Conservation (phyloP, 2,329 filamentous ascomycete genomes). For the Capronia americana region DNA sequence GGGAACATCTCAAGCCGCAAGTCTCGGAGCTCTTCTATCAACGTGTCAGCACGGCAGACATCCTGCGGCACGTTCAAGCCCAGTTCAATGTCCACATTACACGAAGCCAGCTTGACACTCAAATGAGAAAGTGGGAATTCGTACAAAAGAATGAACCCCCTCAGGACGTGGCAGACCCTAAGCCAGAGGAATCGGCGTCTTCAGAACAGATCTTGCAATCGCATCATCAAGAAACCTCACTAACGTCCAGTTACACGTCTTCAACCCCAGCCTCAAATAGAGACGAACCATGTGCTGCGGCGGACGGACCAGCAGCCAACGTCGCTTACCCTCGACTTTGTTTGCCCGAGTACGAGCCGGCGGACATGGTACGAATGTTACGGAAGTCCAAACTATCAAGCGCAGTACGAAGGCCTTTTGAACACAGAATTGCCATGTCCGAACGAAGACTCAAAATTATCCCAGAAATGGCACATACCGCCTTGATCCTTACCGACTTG, state of each 20-base stretch:
- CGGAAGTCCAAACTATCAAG: background rate
- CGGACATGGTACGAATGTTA: background rate
- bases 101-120: conserved; percentile 11
- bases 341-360: background rate
- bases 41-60: conserved; percentile 13
- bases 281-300: background rate
- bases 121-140: conserved; percentile 13
- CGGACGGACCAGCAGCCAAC: background rate
- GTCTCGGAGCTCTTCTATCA: conserved; percentile 15
- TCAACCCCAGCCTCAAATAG: background rate
- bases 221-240: background rate
- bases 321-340: background rate
- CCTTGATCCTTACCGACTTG: background rate
- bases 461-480: background rate
- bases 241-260: background rate
- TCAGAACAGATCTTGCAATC: background rate
- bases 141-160: background rate
- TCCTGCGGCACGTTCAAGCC: conserved; percentile 9
- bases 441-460: background rate
- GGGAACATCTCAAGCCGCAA: conserved; percentile 21
- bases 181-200: background rate
- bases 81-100: background rate
- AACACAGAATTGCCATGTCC: too few species aligned
- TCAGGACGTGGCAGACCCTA: background rate
- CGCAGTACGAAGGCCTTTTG: fast-evolving